A percentile compares a stretch with the other conserved stretches of the same genome.
Conservation (phyloP, 345 rosid genomes). For the Gossypium mustelinum region DNA sequence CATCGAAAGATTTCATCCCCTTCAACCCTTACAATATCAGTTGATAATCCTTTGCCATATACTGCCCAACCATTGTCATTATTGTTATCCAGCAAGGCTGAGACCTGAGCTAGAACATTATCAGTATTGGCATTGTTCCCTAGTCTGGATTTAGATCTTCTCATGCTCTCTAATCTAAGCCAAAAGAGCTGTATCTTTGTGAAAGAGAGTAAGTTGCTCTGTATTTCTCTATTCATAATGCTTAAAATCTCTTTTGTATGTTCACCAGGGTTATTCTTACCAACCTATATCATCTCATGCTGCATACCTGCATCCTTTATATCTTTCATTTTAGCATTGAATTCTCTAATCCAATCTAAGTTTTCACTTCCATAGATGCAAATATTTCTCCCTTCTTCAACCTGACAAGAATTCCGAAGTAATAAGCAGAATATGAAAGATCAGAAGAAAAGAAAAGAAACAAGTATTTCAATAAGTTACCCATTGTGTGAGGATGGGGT, state of each 20-base stretch:
- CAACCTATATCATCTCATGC: slow-evolving; percentile 52
- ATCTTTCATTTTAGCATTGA: slow-evolving; percentile 31
- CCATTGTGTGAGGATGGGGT: slow-evolving; percentile 44
- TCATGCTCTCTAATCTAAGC: slow-evolving; percentile 57
- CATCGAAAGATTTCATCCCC: slow-evolving; percentile 37
- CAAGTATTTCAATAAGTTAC: slow-evolving; percentile 33
- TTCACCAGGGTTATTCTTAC: slow-evolving; percentile 32
- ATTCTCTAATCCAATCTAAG: slow-evolving; percentile 47
- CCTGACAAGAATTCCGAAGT: slow-evolving; percentile 35
- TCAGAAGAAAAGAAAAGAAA: slow-evolving; percentile 24
- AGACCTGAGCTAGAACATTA: slow-evolving; percentile 40
- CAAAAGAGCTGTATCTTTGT: slow-evolving; percentile 57
- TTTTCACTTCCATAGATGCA: slow-evolving; percentile 60
- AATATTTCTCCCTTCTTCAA: slow-evolving; percentile 48
- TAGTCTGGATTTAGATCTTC: slow-evolving; percentile 41
- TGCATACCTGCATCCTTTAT: slow-evolving; percentile 38
- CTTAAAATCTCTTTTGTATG: slow-evolving; percentile 22
- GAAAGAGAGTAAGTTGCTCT: slow-evolving; percentile 30
- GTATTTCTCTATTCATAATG: slow-evolving; percentile 32
- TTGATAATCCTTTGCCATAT: slow-evolving; percentile 43
- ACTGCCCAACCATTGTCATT: slow-evolving; percentile 55
- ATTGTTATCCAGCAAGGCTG: slow-evolving; percentile 37
- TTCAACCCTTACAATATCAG: slow-evolving; percentile 30
- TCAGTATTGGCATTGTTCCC: slow-evolving; percentile 29
- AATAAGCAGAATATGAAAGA: slow-evolving; percentile 10